These are phyloP conservation scores for Arachnomyces sp. DNA, from an alignment of 2,329 filamentous ascomycete species.

Conservation along the genomic window DNA sequence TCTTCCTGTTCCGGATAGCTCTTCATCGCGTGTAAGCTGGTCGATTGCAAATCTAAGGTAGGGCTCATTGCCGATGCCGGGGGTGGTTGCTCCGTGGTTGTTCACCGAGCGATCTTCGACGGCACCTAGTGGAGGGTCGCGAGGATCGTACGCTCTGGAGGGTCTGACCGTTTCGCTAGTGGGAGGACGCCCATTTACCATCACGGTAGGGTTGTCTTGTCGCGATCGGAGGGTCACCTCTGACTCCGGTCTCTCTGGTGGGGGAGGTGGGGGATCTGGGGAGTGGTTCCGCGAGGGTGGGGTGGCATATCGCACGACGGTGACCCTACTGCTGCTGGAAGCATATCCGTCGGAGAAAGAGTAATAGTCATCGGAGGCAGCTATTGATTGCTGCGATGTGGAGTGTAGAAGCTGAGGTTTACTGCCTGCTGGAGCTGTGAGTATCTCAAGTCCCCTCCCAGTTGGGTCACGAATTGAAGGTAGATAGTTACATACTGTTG, in stretches of 20 bases:
- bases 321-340: conserved; percentile 30
- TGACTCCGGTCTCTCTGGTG: conserved; percentile 7
- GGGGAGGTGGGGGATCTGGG: conserved; percentile 13
- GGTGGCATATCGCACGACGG: conserved; percentile 37
- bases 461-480: too few species aligned
- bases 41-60: conserved; percentile 88
- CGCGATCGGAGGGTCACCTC: conserved; percentile 17
- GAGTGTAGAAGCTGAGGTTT: conserved; percentile 37
- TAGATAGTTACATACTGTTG: conserved; percentile 26
- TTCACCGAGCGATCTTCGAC: conserved; percentile 20
- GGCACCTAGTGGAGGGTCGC: conserved; percentile 17
- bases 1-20: conserved; percentile 49
- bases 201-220: conserved; percentile 10
- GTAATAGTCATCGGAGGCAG: conserved; percentile 44
- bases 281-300: conserved; percentile 30
- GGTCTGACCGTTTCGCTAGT: background rate
- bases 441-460: conserved; percentile 10
- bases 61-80: conserved; percentile 74
- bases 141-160: background rate
- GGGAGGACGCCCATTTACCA: conserved; percentile 11
- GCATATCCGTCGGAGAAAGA: conserved; percentile 39
- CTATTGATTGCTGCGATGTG: conserved; percentile 39
- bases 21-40: conserved; percentile 69
- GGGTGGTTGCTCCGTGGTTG: conserved; percentile 49
- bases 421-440: conserved; percentile 26